Evolutionary conservation across 257 asterid genomes (phyloP).

Genomic region (Plantago elongata): DNA sequence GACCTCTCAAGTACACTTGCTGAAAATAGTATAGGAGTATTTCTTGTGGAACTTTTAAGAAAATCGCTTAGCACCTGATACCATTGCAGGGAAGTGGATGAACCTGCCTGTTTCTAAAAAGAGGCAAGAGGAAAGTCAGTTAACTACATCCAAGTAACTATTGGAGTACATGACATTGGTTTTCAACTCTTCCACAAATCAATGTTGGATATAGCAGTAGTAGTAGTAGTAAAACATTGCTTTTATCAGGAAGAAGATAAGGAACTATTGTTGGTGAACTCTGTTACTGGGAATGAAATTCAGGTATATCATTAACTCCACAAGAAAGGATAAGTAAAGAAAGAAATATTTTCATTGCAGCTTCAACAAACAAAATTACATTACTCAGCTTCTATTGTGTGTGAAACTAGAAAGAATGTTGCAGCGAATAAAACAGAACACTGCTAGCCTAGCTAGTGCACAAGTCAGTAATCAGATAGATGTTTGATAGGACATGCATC

Average conservation of each 20-base stretch:
- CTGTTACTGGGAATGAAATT: slow-evolving; percentile 55
- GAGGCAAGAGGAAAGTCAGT: slow-evolving; percentile 39
- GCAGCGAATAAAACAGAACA: no score
- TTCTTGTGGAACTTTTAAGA: not conserved
- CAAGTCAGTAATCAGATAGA: no score
- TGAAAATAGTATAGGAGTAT: not conserved
- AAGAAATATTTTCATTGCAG: no score
- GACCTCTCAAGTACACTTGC: not conserved
- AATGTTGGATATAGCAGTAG: not conserved
- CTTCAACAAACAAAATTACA: no score
- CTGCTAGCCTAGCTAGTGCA: no score
- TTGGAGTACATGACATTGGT: not conserved
- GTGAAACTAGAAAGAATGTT: no score
- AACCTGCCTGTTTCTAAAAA: slow-evolving; percentile 32
- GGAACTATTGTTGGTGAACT: slow-evolving; percentile 54
- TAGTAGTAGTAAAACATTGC: slow-evolving; percentile 11
- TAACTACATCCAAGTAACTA: slow-evolving; percentile 22
- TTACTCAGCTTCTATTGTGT: no score
- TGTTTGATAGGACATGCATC: no score
- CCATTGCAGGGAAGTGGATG: slow-evolving; percentile 50
- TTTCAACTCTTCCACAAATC: not conserved
- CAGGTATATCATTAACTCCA: slow-evolving; percentile 45
- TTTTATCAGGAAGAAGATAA: slow-evolving; percentile 57
- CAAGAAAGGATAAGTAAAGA: no score
- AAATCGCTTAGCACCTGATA: not conserved